A percentile compares a stretch with the other conserved stretches of the same genome.
Evolutionary conservation across 768 basidiomycete genomes (phyloP).

Genomic region (Tricholoma saponaceum): DNA sequence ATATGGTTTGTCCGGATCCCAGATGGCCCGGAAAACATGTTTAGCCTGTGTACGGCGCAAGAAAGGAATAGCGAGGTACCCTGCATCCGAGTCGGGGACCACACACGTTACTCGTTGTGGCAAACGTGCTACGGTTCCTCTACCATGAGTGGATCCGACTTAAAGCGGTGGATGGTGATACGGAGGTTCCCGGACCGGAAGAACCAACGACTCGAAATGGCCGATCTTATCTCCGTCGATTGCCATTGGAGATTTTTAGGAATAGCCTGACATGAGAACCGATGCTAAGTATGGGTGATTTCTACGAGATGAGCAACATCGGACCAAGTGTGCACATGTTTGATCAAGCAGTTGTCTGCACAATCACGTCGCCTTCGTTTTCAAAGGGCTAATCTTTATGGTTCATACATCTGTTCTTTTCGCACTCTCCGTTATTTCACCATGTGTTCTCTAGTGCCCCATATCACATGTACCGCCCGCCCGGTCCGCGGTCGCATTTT

Average conservation of each 20-base stretch:
- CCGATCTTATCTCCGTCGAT: neutral
- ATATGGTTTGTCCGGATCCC: slow-evolving; percentile 4
- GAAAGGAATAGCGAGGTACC: neutral
- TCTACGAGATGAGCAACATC: slow-evolving; percentile 3
- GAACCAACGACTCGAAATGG: neutral
- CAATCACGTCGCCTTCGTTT: neutral
- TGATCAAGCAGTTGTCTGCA: neutral
- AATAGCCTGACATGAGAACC: too few species aligned
- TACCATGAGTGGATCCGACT: neutral
- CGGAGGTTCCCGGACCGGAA: neutral
- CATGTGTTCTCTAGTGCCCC: neutral
- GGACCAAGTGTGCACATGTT: neutral
- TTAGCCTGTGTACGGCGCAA: neutral
- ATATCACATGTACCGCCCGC: neutral
- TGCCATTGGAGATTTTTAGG: neutral
- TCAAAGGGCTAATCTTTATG: too few species aligned
- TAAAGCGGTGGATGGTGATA: neutral
- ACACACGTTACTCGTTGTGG: neutral
- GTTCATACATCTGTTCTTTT: neutral
- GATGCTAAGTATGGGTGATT: too few species aligned
- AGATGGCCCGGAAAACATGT: neutral
- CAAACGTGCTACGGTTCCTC: neutral
- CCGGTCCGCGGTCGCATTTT: neutral
- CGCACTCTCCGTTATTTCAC: neutral
- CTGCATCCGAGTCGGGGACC: neutral